phyloP scores from a whole-genome alignment of 805 yeast genomes.

The Spencermartinsiella europaea region DNA sequence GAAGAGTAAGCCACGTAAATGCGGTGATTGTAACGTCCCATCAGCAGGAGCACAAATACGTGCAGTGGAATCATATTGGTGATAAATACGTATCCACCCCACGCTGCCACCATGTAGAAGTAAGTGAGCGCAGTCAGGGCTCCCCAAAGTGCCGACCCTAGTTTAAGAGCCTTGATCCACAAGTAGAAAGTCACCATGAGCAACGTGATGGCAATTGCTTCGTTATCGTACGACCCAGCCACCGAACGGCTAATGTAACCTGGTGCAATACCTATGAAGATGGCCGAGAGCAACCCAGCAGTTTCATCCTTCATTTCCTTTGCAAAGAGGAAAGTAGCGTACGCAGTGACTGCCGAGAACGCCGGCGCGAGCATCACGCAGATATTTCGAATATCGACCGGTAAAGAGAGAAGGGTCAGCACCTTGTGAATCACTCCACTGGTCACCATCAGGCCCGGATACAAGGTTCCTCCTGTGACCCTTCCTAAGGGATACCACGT shows the following conservation, averaged over 20 bases:
- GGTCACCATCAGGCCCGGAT: conserved; percentile 98
- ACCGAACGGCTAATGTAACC: conserved; percentile 98
- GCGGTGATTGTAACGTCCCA: conserved; percentile 88
- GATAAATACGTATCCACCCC: conserved; percentile 99
- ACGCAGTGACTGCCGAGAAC: conserved; percentile 87
- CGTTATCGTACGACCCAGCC: conserved; percentile 98
- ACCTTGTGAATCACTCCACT: conserved; percentile 83
- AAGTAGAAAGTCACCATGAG: conserved; percentile 92
- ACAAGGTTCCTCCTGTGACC: conserved; percentile 97
- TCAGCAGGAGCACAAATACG: conserved; percentile 78
- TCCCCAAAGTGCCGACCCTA: conserved; percentile 84
- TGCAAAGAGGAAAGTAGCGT: conserved; percentile 81
- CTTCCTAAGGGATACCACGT: conserved; percentile 99
- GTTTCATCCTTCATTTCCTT: conserved; percentile 83
- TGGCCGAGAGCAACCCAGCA: conserved; percentile 88
- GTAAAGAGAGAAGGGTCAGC: conserved; percentile 57
- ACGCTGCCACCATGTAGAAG: conserved; percentile 98
- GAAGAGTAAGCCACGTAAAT: conserved; percentile 89
- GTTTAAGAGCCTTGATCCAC: conserved; percentile 91
- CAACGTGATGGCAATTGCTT: conserved; percentile 95
- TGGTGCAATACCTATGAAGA: conserved; percentile 96
- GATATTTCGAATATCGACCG: conserved; percentile 89
- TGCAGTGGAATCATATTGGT: conserved; percentile 96
- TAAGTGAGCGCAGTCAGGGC: conserved; percentile 80
- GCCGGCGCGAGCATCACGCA: conserved; percentile 97